Evolutionary conservation across 2,329 filamentous ascomycete species (phyloP), one percentile per base, ranked within the genome.

Genomic region (Aspergillus bombycis): DNA sequence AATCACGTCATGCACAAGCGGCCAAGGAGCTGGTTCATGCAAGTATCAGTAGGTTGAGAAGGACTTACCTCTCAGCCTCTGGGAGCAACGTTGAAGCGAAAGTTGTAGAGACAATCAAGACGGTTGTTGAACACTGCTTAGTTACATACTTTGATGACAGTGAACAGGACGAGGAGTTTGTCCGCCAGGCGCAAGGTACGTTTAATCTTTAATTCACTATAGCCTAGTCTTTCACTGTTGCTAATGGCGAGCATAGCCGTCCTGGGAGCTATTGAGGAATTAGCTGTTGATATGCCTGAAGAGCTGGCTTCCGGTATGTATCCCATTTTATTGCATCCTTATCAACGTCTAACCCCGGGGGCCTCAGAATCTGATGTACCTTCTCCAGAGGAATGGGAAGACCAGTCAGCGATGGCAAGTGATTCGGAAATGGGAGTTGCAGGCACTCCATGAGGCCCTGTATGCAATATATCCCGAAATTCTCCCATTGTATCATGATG

Each of bases 361-460:
- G 55, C 43, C 60, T 61, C 76, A 80, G 77, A 74, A 61, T 79
- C 77, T 75, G 76, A 80, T 68, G 67, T 76, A 58, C 71, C 73
- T 68, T 79, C 75, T 64, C 65, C 74, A 70, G 78, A 80, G 65
- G 76, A 77, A 63, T 80, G 78, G 78, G 78, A 80, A 57, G 77
- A 78, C 58, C 75, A 79, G 56, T 80, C 78, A 23, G 71, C 72
- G 54, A 71, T 80, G 64, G 76, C 72, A 50, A 80, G 77, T 60
- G 78, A 80, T 65, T 80, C 78, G 3, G 78, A 80, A 34, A 70
- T 78, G 66, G 78, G 78, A 21, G 61, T 79, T 28, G 71, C 70
- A 30, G 75, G 73, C 21, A 76, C 77, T 53, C 78, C 78, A 41
- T 80, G 65, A 72, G 60, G 16, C 36, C 58, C 28, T 50, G 16